These are phyloP conservation scores for Cystobasidium tubakii DNA, from an alignment of 768 basidiomycete species.

Conservation along the genomic window DNA sequence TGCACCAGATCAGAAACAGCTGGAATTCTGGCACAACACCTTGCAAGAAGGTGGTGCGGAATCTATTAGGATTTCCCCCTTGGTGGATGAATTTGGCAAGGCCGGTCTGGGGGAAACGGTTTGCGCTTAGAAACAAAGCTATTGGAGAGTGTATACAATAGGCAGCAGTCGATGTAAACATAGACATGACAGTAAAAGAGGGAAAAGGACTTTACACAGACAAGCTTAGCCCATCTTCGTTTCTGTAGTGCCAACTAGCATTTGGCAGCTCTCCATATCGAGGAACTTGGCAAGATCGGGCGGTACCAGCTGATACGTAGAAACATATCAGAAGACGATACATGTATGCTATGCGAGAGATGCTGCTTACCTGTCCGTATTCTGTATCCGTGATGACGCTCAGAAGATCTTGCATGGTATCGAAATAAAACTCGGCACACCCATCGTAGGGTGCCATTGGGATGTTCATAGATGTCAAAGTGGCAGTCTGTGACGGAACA, in stretches of 20 bases:
- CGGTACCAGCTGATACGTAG: neutral
- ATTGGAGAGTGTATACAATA: no score
- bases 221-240: neutral
- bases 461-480: neutral
- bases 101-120: neutral
- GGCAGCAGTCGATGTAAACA: no score
- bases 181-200: no score
- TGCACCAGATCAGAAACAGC: neutral
- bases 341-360: no score
- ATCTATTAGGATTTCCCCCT: neutral
- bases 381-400: slow-evolving; percentile 1
- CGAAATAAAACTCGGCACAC: slow-evolving; percentile 1
- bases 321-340: no score
- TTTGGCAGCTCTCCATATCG: slow-evolving; percentile 13
- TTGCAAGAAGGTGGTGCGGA: neutral
- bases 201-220: no score
- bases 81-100: neutral
- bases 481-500: neutral
- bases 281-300: slow-evolving; percentile 1
- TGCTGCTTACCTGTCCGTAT: neutral
- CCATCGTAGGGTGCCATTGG: neutral
- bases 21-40: neutral
- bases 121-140: neutral
- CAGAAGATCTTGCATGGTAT: neutral
- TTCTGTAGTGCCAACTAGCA: slow-evolving; percentile 1